Base-by-base conservation (phyloP, 2,329 filamentous ascomycete genomes). In the Phialemonium atrogriseum region DNA sequence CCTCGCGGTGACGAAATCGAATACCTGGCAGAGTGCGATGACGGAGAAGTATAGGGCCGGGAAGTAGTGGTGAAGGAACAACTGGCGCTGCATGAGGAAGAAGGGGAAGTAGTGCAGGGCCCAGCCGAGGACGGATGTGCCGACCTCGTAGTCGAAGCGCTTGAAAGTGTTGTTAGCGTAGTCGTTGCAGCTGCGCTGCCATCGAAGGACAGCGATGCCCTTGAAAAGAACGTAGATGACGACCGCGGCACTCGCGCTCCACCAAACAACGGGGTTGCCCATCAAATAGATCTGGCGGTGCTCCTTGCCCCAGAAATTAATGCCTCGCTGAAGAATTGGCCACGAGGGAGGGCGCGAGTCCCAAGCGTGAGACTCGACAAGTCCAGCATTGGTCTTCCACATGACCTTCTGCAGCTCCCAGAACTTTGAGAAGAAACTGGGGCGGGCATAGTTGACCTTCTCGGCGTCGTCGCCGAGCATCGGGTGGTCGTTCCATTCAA, bases 41-140 rank as follows among this genome's bases (percentile, higher is more conserved):
- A 98, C 78, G 40, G 84, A 87, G 55, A 98, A 98, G 64, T 94
- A 94, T 10, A 98, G 74, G 3, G 91, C 91, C 0, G 91, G 91
- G 60, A 98, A 91, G 60, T 98, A 98, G 64, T 98, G 91, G 59
- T 98, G 91, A 40, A 98, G 69, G 72, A 98, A 98, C 21, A 98
- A 78, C 62, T 98, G 91, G 47, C 91, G 87, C 54, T 91, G 79
- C 91, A 98, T 96, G 36, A 98, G 73, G 66, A 79, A 98, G 67
- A 98, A 98, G 9, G 91, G 91, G 69, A 98, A 96, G 67, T 95
- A 98, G 62, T 98, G 91, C 58, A 98, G 81, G 28, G 84, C 86
- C 91, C 91, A 98, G 45, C 84, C 91, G 7, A 98, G 73, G 19
- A 95, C 82, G 12, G 78, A 86, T 32, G 79, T 85, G 39, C 91